Conservation (phyloP, 1,139 yeast genomes). For the Pichia sp. region DNA sequence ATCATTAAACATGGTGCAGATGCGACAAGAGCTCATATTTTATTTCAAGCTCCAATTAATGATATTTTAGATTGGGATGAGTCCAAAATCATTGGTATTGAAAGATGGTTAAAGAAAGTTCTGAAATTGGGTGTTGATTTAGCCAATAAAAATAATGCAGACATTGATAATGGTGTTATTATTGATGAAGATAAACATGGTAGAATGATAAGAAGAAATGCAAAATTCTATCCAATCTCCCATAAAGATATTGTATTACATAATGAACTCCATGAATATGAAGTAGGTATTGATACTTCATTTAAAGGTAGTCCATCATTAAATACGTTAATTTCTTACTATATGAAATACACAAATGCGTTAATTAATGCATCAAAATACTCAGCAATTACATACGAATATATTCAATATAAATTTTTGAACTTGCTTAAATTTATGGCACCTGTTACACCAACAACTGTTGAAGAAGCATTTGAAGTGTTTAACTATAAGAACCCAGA, state of each 20-base stretch:
- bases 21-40: conserved; percentile 85
- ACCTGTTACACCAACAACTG: conserved; percentile 73
- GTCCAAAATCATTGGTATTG: conserved; percentile 74
- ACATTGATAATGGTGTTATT: background rate
- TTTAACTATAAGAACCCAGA: conserved; percentile 29
- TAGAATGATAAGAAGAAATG: background rate
- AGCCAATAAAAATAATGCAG: conserved; percentile 6
- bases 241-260: conserved; percentile 47
- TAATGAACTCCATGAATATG: conserved; percentile 48
- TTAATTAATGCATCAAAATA: conserved; percentile 37
- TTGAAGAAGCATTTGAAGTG: conserved; percentile 77
- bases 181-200: background rate
- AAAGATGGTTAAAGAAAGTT: conserved; percentile 75
- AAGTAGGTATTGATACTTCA: conserved; percentile 50
- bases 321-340: conserved; percentile 83
- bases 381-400: conserved; percentile 2
- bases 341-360: conserved; percentile 73
- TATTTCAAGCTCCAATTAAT: conserved; percentile 87
- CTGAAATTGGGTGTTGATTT: conserved; percentile 35
- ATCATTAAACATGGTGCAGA: conserved; percentile 85
- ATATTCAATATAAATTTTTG: conserved; percentile 10
- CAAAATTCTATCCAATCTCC: conserved; percentile 7
- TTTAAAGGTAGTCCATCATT: conserved; percentile 55
- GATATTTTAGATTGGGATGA: conserved; percentile 90
- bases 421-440: conserved; percentile 54